Evolutionary conservation across 106 monocot species (phyloP).

Genomic region (Acanthochlamys bracteata): DNA sequence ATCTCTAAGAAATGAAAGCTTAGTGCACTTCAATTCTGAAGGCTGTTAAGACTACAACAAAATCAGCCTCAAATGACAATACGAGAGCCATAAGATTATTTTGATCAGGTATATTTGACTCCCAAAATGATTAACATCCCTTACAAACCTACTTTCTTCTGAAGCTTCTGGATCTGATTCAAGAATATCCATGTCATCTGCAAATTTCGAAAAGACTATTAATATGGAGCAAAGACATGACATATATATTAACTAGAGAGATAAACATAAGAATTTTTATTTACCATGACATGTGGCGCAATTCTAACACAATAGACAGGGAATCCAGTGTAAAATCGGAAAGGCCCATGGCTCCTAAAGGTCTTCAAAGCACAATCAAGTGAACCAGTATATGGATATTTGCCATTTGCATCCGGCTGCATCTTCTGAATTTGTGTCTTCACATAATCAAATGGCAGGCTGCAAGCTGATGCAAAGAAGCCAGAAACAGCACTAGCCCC

Average conservation of each 20-base stretch:
- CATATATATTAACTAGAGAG: not conserved
- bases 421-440: conserved; percentile 91
- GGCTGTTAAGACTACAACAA: conserved; percentile 10
- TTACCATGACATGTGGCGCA: conserved; percentile 54
- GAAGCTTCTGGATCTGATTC: conserved; percentile 38
- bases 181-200: conserved; percentile 56
- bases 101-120: not conserved
- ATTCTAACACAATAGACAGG: conserved; percentile 63
- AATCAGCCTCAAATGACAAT: conserved; percentile 7
- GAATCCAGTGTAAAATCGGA: conserved; percentile 78
- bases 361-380: conserved; percentile 72
- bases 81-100: not conserved
- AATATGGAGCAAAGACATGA: not conserved
- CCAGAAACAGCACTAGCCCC: conserved; percentile 72
- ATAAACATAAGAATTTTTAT: not conserved
- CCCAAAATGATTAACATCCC: not conserved
- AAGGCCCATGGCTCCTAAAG: conserved; percentile 56
- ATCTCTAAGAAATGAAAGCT: too few relatives aligned
- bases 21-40: not conserved
- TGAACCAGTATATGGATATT: conserved; percentile 78
- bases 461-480: conserved; percentile 72
- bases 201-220: not conserved
- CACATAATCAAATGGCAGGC: conserved; percentile 84
- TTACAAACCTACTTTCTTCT: conserved; percentile 27
- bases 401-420: conserved; percentile 68